Evolutionary conservation across 352 stramenopile species (phyloP), one percentile per base, ranked within the genome.

Genomic region (Blastocystis sp.): DNA sequence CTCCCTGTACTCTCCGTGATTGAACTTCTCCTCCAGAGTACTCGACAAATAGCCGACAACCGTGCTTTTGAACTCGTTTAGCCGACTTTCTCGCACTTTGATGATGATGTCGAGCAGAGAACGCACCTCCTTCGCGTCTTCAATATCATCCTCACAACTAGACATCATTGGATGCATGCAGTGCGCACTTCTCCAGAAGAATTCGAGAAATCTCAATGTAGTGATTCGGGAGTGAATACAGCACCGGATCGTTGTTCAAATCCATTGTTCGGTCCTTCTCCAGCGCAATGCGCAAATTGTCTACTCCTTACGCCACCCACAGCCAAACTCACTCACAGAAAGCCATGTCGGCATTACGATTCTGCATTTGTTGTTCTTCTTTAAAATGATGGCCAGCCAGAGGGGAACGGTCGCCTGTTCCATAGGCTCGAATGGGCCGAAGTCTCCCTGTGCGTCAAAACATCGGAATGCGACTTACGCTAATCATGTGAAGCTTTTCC

Each of bases 361-460:
- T 69, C 67, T 64, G 45, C 78, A 88, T 67, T 88, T 88, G 14
- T 77, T 77, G 23, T 88, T 71, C 28, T 53, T 74, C 45, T 88
- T 88, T 62, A 88, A 62, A 11, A 76, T 65, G 0, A 88, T 19
- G 62, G 78, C 78, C 28, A 88, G 61, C 78, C 78, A 88, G 21
- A 88, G 28, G 1, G 78, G 78, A 34, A 88, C 78, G 1, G 17
- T 65, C n/a, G 52, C 53, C 5, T 65, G 67, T 38, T 88, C 78
- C 78, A 88, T 76, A 19, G 78, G 62, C 43, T 88, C 78, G 41
- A 88, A 88, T 14, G 78, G 78, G 61, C 78, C 78, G 60, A 60
- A 88, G 53, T 88, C 61, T n/a, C 78, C 78, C 74, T 84, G 43
- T 21, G 38, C 1, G 45, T 81, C 2, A 48, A 2, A 56, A 11